Evolutionary conservation across 305 asterid genomes (phyloP).

Genomic region (Vinca major): DNA sequence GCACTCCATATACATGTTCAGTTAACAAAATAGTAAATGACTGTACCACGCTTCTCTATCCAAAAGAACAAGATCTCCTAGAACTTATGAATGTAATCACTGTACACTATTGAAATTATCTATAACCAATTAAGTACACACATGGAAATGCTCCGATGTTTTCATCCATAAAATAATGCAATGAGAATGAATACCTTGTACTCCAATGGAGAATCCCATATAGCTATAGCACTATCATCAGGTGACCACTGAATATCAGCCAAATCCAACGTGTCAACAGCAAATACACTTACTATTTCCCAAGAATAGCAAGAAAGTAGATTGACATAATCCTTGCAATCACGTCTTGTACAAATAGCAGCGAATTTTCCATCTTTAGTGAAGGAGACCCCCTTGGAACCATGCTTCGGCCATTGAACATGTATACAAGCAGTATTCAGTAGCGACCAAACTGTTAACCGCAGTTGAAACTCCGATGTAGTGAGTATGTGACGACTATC

Average conservation of each 20-base stretch:
- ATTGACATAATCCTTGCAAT: slow-evolving; percentile 93
- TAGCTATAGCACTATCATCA: slow-evolving; percentile 90
- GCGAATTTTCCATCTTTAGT: slow-evolving; percentile 94
- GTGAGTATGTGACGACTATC: slow-evolving; percentile 99
- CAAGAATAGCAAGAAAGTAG: slow-evolving; percentile 77
- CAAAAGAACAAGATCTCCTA: neutral
- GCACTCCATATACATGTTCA: neutral
- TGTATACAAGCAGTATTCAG: slow-evolving; percentile 91
- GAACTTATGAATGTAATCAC: neutral
- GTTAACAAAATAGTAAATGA: neutral
- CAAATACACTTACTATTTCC: slow-evolving; percentile 92
- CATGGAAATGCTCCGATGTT: neutral
- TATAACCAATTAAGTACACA: neutral
- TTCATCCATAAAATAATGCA: neutral
- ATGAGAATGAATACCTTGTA: slow-evolving; percentile 50
- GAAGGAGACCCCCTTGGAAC: slow-evolving; percentile 89
- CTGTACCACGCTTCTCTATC: neutral
- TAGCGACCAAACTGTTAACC: slow-evolving; percentile 93
- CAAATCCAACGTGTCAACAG: slow-evolving; percentile 93
- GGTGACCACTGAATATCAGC: slow-evolving; percentile 97
- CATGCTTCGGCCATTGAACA: slow-evolving; percentile 94
- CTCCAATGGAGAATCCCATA: slow-evolving; percentile 96
- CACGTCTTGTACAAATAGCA: slow-evolving; percentile 95
- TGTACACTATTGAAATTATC: neutral
- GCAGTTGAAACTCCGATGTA: slow-evolving; percentile 85